A percentile compares a stretch with the other conserved stretches of the same genome.
Evolutionary conservation across 805 yeast genomes (phyloP).

Genomic region (Wickerhamomyces xylosicus): DNA sequence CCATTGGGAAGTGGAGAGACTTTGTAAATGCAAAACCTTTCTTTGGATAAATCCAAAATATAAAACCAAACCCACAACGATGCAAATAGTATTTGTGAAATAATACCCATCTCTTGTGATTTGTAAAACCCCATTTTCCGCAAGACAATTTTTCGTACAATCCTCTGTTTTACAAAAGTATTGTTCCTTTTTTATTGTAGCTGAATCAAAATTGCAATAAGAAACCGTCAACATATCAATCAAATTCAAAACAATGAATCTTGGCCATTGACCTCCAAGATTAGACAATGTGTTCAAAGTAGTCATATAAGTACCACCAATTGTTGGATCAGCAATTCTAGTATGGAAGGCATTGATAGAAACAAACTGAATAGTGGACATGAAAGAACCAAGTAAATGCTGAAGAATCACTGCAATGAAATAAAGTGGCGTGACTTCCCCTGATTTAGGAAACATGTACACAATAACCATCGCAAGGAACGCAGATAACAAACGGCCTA

Average conservation of each 20-base stretch:
- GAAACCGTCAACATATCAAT: constrained; percentile 73
- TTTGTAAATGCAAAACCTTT: constrained; percentile 56
- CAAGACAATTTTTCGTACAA: constrained; percentile 39
- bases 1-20: constrained; percentile 71
- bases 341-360: constrained; percentile 93
- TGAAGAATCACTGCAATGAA: constrained; percentile 69
- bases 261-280: constrained; percentile 97
- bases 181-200: constrained; percentile 6
- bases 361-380: constrained; percentile 93
- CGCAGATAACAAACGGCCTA: constrained; percentile 76
- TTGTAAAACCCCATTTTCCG: constrained; percentile 43
- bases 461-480: constrained; percentile 65
- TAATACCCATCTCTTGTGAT: constrained; percentile 74
- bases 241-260: constrained; percentile 64
- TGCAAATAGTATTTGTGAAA: constrained; percentile 64
- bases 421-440: constrained; percentile 39
- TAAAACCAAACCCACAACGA: constrained; percentile 50
- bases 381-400: constrained; percentile 79
- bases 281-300: constrained; percentile 85
- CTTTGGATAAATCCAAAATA: constrained; percentile 57
- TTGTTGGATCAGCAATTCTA: constrained; percentile 85
- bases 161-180: constrained; percentile 19
- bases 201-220: constrained; percentile 34
- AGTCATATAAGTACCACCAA: constrained; percentile 98
- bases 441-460: constrained; percentile 50